Percentiles rank a stretch among this genome's conserved stretches.
Conservation (phyloP, 1,139 yeast species). For the Zygoascus meyerae region DNA sequence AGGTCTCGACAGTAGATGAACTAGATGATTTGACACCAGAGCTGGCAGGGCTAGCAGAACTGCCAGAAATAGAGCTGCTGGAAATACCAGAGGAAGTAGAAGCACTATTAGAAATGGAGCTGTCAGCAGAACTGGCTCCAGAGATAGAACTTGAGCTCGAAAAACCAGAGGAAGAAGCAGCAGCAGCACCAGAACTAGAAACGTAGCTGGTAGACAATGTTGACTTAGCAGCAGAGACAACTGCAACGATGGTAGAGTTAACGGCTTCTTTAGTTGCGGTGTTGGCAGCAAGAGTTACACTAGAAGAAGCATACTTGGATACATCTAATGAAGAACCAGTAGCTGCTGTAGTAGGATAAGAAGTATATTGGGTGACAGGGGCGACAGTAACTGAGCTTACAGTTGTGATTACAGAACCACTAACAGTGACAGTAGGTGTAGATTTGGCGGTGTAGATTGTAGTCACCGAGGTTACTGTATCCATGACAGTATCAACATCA, state of each 20-base stretch:
- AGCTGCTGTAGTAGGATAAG: slow-evolving; percentile 23
- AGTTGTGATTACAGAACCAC: slow-evolving; percentile 28
- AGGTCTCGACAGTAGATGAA: not conserved
- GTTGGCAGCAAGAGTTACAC: slow-evolving; percentile 16
- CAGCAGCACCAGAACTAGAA: not conserved
- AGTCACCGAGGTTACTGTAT: slow-evolving; percentile 26
- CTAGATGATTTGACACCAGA: slow-evolving; percentile 7
- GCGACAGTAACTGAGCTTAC: slow-evolving; percentile 26
- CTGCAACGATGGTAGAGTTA: slow-evolving; percentile 10
- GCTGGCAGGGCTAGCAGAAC: slow-evolving; percentile 10
- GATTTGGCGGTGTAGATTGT: slow-evolving; percentile 30
- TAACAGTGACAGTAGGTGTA: slow-evolving; percentile 21
- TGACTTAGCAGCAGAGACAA: slow-evolving; percentile 8
- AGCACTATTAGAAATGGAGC: slow-evolving; percentile 8
- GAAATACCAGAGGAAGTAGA: slow-evolving; percentile 18
- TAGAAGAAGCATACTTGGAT: slow-evolving; percentile 18
- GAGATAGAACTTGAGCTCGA: too few species aligned
- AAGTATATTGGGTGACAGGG: slow-evolving; percentile 29
- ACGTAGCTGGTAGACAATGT: slow-evolving; percentile 3
- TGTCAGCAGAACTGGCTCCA: slow-evolving; percentile 7
- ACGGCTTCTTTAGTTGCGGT: slow-evolving; percentile 11
- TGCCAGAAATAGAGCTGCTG: slow-evolving; percentile 12
- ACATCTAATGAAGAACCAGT: slow-evolving; percentile 24
- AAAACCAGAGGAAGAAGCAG: not conserved
- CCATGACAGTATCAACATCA: slow-evolving; percentile 24